Evolutionary conservation across 306 rosid species (phyloP).

Genomic region (Castanopsis chinensis): DNA sequence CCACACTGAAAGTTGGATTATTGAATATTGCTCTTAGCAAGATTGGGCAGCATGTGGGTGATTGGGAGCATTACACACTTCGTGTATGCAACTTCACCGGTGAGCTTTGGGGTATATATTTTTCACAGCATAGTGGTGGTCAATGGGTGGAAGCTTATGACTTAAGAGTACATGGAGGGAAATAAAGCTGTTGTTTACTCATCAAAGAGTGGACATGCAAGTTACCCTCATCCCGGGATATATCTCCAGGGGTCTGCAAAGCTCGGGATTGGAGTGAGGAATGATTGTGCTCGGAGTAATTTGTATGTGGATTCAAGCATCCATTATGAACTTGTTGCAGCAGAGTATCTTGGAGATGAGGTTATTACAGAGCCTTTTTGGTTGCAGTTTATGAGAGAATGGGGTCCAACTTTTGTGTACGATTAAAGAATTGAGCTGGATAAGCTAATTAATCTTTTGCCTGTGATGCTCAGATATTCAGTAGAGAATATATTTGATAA

Average conservation of each 20-base stretch:
- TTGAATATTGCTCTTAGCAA: slow-evolving; percentile 45
- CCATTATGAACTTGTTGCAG: slow-evolving; percentile 45
- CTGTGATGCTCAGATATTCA: slow-evolving; percentile 23
- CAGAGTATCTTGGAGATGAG: slow-evolving; percentile 44
- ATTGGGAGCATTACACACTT: slow-evolving; percentile 91
- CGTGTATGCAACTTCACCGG: slow-evolving; percentile 54
- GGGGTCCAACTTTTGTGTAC: slow-evolving; percentile 59
- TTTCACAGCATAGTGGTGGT: slow-evolving; percentile 59
- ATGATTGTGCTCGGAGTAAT: slow-evolving; percentile 40
- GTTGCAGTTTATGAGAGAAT: slow-evolving; percentile 56
- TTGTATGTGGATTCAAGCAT: slow-evolving; percentile 44
- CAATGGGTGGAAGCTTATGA: slow-evolving; percentile 53
- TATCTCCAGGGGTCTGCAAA: slow-evolving; percentile 53
- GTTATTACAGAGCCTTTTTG: slow-evolving; percentile 44
- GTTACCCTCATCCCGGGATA: slow-evolving; percentile 51
- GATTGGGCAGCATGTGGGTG: slow-evolving; percentile 74
- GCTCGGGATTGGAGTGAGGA: slow-evolving; percentile 54
- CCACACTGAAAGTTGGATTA: slow-evolving; percentile 66
- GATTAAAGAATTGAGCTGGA: slow-evolving; percentile 45
- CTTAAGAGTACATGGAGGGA: slow-evolving; percentile 48
- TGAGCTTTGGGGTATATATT: slow-evolving; percentile 53
- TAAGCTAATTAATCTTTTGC: slow-evolving; percentile 34
- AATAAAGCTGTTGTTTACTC: slow-evolving; percentile 51
- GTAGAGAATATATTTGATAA: slow-evolving; percentile 30
- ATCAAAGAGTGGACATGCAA: slow-evolving; percentile 51